phyloP scores from a whole-genome alignment of 2,329 filamentous ascomycete species.

The Colletotrichum sp. region DNA sequence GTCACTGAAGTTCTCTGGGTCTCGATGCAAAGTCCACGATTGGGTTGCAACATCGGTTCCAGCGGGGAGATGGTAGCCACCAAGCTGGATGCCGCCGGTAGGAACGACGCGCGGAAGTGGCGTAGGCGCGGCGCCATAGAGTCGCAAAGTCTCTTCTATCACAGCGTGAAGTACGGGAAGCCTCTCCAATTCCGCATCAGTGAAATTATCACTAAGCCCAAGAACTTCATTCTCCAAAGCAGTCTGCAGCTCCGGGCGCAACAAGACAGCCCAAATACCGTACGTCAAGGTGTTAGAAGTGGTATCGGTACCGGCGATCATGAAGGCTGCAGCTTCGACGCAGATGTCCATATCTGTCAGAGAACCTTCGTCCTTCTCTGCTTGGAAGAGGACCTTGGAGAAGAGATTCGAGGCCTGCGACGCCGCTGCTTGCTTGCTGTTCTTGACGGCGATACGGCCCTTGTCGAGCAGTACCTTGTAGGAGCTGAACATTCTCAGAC shows the following conservation, averaged over 20 bases:
- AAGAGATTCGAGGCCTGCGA: background rate
- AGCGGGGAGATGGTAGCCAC: conserved; percentile 42
- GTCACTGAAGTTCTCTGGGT: conserved; percentile 42
- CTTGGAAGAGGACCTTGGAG: background rate
- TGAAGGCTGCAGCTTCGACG: conserved; percentile 47
- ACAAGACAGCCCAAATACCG: conserved; percentile 43
- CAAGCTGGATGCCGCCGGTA: conserved; percentile 40
- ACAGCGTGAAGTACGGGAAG: conserved; percentile 46
- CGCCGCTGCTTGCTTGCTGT: background rate
- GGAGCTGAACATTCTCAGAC: background rate
- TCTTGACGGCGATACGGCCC: background rate
- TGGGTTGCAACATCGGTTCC: conserved; percentile 46
- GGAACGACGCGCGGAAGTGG: conserved; percentile 46
- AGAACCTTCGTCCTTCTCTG: background rate
- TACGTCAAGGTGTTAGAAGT: conserved; percentile 56
- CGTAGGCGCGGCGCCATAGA: conserved; percentile 44
- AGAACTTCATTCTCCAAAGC: conserved; percentile 39
- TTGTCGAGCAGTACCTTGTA: background rate
- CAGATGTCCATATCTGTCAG: conserved; percentile 34
- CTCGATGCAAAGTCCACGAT: conserved; percentile 50
- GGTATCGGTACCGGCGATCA: conserved; percentile 57
- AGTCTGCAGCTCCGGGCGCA: conserved; percentile 30
- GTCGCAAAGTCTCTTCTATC: conserved; percentile 49
- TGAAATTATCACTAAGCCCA: conserved; percentile 25
- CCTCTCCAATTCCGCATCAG: conserved; percentile 35